These are phyloP conservation scores for Trichopus zeylanicus DNA, from an alignment of 116 monocot genomes.

Conservation along the genomic window DNA sequence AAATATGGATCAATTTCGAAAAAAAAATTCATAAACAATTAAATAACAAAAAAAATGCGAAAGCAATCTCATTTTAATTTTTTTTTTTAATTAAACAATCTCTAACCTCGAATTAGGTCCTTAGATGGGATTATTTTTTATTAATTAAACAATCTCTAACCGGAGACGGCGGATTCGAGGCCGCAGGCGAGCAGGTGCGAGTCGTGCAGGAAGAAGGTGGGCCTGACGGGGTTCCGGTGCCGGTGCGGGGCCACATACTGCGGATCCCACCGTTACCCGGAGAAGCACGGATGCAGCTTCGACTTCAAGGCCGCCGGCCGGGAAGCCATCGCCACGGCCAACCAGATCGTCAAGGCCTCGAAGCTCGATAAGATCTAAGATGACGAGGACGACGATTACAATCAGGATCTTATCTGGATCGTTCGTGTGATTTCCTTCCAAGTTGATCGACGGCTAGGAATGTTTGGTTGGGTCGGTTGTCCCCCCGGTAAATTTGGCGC, in stretches of 20 bases:
- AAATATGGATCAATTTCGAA: too few species aligned
- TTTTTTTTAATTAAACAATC: too few species aligned
- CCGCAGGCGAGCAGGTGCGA: conserved; percentile 29
- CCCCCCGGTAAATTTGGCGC: too few species aligned
- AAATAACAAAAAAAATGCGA: too few species aligned
- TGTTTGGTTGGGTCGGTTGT: too few species aligned
- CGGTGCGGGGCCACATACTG: conserved; percentile 62
- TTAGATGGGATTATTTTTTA: too few species aligned
- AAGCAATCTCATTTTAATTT: too few species aligned
- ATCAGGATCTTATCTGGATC: too few species aligned
- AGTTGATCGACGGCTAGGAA: background rate
- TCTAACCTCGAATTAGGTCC: too few species aligned
- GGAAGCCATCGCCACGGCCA: conserved; percentile 58
- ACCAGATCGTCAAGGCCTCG: conserved; percentile 60
- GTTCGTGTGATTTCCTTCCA: too few species aligned
- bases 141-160: too few species aligned
- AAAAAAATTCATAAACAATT: too few species aligned
- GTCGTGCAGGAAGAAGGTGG: conserved; percentile 59
- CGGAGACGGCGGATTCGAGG: background rate
- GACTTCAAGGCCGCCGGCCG: conserved; percentile 55
- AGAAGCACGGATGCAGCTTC: conserved; percentile 47
- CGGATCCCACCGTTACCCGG: conserved; percentile 56
- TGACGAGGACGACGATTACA: background rate
- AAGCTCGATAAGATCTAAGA: conserved; percentile 51
- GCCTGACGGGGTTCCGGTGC: conserved; percentile 64